A percentile compares a stretch with the other conserved stretches of the same genome.
Evolutionary conservation across 495 filamentous ascomycete genomes (phyloP).

Genomic region (Rhizodiscina lignyota): DNA sequence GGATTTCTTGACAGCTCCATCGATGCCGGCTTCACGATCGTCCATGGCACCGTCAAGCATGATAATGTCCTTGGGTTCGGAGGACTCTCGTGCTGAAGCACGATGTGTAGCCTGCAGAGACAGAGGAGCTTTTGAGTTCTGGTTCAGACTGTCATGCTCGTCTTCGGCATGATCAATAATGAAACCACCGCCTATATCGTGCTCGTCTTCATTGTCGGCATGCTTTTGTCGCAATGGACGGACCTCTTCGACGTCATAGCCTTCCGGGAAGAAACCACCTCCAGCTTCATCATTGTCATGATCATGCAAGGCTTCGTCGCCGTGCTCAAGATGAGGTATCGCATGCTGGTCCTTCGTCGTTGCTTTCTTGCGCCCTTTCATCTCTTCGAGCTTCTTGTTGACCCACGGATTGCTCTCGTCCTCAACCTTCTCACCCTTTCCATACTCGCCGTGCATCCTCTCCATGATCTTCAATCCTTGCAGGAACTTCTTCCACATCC

Average conservation of each 20-base stretch:
- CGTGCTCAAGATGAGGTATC: no score
- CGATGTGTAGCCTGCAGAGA: constrained; percentile 1
- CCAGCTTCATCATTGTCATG: no score
- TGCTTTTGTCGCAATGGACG: not conserved
- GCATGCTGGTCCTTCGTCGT: no score
- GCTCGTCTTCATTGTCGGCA: constrained; percentile 1
- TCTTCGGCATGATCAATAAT: constrained; percentile 2
- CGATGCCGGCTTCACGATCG: no score
- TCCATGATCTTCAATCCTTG: constrained; percentile 71
- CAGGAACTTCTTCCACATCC: constrained; percentile 72
- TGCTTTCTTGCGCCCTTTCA: no score
- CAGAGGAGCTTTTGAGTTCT: not conserved
- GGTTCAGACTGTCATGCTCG: not conserved
- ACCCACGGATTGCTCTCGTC: constrained; percentile 32
- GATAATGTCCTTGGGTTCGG: no score
- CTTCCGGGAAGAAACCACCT: not conserved
- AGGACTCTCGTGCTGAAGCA: no score
- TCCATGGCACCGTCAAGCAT: no score
- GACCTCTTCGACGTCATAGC: not conserved
- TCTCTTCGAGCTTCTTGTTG: no score
- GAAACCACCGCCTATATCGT: constrained; percentile 8
- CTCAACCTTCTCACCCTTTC: constrained; percentile 19
- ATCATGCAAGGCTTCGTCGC: no score
- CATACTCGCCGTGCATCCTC: constrained; percentile 63
- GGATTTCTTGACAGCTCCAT: no score